Evolutionary conservation across 2,329 filamentous ascomycete species (phyloP), one percentile per base, ranked within the genome.

Genomic region (Ciborinia camelliae): DNA sequence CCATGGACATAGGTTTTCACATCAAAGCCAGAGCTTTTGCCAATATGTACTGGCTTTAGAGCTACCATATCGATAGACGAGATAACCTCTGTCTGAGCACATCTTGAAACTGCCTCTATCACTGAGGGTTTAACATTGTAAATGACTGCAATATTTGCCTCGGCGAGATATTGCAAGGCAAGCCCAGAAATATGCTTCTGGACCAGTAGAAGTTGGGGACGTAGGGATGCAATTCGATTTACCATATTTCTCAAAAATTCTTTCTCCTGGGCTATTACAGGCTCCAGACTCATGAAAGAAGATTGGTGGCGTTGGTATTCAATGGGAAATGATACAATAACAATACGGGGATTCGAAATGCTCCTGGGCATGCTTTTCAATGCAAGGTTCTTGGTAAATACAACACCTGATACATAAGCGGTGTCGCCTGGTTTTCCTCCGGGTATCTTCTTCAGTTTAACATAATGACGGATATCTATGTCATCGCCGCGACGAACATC

Each of bases 91-190:
- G 94, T 96, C 73, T 96, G 91, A 1, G 93, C 92, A 71, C 93
- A 97, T 63, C 95, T 86, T 4, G 95, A 91, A 1, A 99, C 94
- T 2, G 96, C 95, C 73, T 97, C 94, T 65, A 99, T 88, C 15
- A 99, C 95, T 0, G 94, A 96, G 41, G 91, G 87, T 75, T 99
- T 99, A 72, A 99, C 94, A 76, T 99, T 97, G 80, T 95, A 97
- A 0, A 90, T 93, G 15, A 97, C 96, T 3, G 94, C 90, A 68
- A 99, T 96, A 65, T 92, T 91, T 14, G 91, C 91, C 71, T 95
- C 88, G 26, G 92, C 89, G 1, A 99, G 82, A 70, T 96, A 91
- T 72, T 96, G 90, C 62, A 99, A 81, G 3, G 96, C 95, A 53
- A 97, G 81, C 0, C 95, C 94, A 3, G 95, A 95, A 18, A 99